Evolutionary conservation across 177 flowering plant genomes (phyloP), one percentile per base, ranked within the genome.

Genomic region (Telopea speciosissima): DNA sequence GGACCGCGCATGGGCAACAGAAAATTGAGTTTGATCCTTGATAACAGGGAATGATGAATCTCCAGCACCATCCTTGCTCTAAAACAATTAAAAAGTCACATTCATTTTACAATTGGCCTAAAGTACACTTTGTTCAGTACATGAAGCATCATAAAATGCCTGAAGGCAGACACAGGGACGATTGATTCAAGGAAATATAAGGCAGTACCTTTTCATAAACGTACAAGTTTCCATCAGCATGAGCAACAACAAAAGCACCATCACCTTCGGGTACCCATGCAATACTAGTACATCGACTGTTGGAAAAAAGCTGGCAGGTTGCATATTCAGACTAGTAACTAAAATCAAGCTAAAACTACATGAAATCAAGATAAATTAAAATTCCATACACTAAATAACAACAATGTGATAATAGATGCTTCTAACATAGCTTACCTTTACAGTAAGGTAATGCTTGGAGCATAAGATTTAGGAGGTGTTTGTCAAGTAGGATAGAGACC

Each of bases 231-330:
- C 99, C 99, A 87, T 95, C 98, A 26, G 91, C 88, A 81, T 95
- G 98, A 73, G 92, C 97, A 84, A 88, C 98, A 75, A 95, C 84
- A 76, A 95, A 95, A 78, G 92, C 69, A 11, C 98, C 97, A 85
- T 93, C 96, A 69, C 89, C 88, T 67, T 89, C 89, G 63, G 98
- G 99, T 61, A 90, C 85, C 99, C 99, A 95, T n/a, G 98, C 90
- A 79, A 93, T 76, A 78, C 89, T 81, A 69, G 91, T 87, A 78
- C 99, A 95, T 49, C 97, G 91, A 78, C 99, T 95, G 96, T 71
- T 68, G 64, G 68, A 78, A 85, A 72, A 60, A 82, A 79, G 54
- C 33, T 59, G 74, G 42, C n/a, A 62, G 25, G n/a, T 66, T 42
- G 65, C 31, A 62, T 21, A 42, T 13, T 67, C 54, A 67, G 62